Conservation (phyloP, 345 rosid genomes). For the Dimocarpus longan region DNA sequence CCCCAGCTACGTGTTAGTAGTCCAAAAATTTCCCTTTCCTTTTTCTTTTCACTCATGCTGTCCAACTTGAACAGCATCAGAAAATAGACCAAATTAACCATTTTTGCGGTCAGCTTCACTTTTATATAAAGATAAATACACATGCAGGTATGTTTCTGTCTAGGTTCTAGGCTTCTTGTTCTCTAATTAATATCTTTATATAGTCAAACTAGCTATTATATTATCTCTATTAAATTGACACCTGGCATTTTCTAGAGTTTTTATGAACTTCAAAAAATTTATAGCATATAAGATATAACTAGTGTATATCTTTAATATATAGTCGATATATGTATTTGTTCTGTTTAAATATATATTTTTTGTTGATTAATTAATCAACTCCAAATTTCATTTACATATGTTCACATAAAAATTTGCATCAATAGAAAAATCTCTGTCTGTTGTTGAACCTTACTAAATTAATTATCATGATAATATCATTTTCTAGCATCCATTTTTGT, state of each 20-base stretch:
- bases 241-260: too few relatives aligned
- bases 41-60: neutral
- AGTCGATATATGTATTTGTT: too few relatives aligned
- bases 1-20: neutral
- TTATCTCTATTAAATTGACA: neutral
- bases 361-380: too few relatives aligned
- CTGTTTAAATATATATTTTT: too few relatives aligned
- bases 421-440: too few relatives aligned
- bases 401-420: too few relatives aligned
- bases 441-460: neutral
- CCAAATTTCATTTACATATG: too few relatives aligned
- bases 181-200: neutral
- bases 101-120: slow-evolving; percentile 21
- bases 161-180: neutral
- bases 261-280: too few relatives aligned
- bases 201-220: neutral
- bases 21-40: neutral
- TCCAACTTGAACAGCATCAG: slow-evolving; percentile 9
- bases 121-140: neutral
- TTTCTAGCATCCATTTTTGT: neutral
- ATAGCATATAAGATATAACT: too few relatives aligned
- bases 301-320: too few relatives aligned
- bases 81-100: slow-evolving; percentile 2
- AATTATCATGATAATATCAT: neutral
- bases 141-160: neutral